These are phyloP conservation scores for Triangularia verruculosa DNA, from an alignment of 2,329 filamentous ascomycete genomes.

Conservation along the genomic window DNA sequence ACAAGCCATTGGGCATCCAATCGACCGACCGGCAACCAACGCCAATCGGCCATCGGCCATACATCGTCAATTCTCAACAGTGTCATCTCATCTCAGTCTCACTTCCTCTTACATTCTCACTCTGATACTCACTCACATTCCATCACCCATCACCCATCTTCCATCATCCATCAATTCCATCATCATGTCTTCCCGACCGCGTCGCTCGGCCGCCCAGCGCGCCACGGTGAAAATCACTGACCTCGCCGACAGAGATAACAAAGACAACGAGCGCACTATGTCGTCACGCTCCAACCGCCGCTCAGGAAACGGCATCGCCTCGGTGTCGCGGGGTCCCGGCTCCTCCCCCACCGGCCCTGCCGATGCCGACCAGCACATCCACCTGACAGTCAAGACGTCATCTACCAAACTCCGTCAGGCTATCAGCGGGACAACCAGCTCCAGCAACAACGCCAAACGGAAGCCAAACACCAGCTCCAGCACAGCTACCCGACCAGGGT, in stretches of 20 bases:
- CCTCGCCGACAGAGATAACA: conserved; percentile 48
- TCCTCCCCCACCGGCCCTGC: conserved; percentile 38
- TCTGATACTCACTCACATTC: not conserved
- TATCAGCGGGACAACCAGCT: conserved; percentile 37
- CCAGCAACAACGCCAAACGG: conserved; percentile 30
- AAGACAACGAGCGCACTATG: conserved; percentile 42
- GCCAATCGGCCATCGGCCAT: not conserved
- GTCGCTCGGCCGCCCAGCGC: conserved; percentile 45
- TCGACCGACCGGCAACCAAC: not conserved
- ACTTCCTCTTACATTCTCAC: not conserved
- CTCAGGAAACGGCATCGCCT: conserved; percentile 39
- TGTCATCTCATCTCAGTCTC: not conserved
- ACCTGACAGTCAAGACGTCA: conserved; percentile 52
- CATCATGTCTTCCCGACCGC: conserved; percentile 48
- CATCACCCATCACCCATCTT: not conserved
- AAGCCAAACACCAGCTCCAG: conserved; percentile 23
- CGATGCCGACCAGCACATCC: conserved; percentile 45
- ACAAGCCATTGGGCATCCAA: not conserved
- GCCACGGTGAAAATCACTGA: conserved; percentile 48
- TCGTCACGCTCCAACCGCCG: conserved; percentile 48
- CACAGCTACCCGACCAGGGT: conserved; percentile 27
- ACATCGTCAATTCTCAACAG: not conserved
- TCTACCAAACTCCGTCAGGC: conserved; percentile 52
- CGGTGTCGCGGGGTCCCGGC: conserved; percentile 43
- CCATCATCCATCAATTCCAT: conserved; percentile 6